These are phyloP conservation scores for Talaromyces stipitatus DNA, from an alignment of 495 filamentous ascomycete genomes.

Conservation along the genomic window DNA sequence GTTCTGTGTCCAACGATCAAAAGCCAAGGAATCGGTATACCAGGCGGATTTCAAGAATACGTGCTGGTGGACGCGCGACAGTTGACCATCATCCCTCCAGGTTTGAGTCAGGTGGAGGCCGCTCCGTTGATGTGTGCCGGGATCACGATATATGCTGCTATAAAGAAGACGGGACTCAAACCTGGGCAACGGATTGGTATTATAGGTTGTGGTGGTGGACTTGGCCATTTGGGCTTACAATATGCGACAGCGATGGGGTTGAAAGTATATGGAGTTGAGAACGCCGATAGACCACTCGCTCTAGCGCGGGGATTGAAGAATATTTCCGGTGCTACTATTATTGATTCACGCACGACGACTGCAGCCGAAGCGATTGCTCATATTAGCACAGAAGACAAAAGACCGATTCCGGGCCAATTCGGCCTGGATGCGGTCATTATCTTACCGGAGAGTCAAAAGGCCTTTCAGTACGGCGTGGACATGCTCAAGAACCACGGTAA, in stretches of 20 bases:
- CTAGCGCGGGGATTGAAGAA: constrained; percentile 28
- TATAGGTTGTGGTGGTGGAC: constrained; percentile 55
- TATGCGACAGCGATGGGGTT: constrained; percentile 47
- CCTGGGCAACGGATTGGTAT: constrained; percentile 46
- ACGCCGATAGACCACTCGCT: constrained; percentile 43
- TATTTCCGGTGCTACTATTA: background rate
- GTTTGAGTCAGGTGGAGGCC: constrained; percentile 38
- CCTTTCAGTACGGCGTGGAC: constrained; percentile 5
- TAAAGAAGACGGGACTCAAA: constrained; percentile 35
- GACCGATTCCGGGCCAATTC: constrained; percentile 1
- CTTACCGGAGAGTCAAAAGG: constrained; percentile 5
- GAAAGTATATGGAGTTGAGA: constrained; percentile 46
- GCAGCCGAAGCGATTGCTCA: constrained; percentile 4
- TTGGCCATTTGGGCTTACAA: constrained; percentile 49
- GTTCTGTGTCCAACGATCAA: constrained; percentile 7
- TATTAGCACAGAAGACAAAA: background rate
- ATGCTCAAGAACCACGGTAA: constrained; percentile 8
- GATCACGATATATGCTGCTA: constrained; percentile 42
- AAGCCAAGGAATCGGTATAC: constrained; percentile 33
- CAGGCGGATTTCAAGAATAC: constrained; percentile 50
- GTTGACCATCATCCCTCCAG: constrained; percentile 36
- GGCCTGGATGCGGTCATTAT: constrained; percentile 4
- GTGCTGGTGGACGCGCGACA: constrained; percentile 37
- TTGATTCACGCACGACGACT: constrained; percentile 3
- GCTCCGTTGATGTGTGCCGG: constrained; percentile 53